phyloP scores from a whole-genome alignment of 257 asterid genomes.

The Linaria vulgaris region DNA sequence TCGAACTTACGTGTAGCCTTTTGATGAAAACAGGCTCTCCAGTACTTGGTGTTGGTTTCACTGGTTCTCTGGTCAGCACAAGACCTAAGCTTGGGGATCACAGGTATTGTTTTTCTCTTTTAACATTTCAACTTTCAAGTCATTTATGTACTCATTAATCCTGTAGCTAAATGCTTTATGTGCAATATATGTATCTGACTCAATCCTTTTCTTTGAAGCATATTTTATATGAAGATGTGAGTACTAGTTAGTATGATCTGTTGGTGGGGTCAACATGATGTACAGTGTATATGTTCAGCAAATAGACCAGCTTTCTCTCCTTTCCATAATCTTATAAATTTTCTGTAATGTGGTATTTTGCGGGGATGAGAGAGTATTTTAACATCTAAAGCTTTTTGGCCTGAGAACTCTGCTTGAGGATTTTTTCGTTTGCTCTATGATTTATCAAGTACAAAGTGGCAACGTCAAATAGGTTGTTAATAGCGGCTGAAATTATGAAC shows the following conservation, averaged over 20 bases:
- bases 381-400: neutral
- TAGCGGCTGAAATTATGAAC: neutral
- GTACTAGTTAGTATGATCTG: too few relatives aligned
- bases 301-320: neutral
- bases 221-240: neutral
- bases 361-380: neutral
- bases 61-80: constrained; percentile 78
- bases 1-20: constrained; percentile 18
- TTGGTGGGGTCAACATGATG: neutral
- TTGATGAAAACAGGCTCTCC: constrained; percentile 51
- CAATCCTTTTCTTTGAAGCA: constrained; percentile 9
- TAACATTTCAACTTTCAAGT: constrained; percentile 1
- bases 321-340: neutral
- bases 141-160: constrained; percentile 8
- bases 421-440: neutral
- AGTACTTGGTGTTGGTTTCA: constrained; percentile 85
- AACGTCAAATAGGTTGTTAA: neutral
- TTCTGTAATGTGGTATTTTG: neutral
- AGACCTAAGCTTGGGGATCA: constrained; percentile 87
- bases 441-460: neutral
- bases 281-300: neutral
- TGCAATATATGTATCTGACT: neutral
- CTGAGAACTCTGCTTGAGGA: too few relatives aligned
- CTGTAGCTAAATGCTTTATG: neutral
- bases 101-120: constrained; percentile 44